These are phyloP conservation scores for Coemansia sp. DNA, from an alignment of 371 early-diverging fungal species.

Conservation along the genomic window DNA sequence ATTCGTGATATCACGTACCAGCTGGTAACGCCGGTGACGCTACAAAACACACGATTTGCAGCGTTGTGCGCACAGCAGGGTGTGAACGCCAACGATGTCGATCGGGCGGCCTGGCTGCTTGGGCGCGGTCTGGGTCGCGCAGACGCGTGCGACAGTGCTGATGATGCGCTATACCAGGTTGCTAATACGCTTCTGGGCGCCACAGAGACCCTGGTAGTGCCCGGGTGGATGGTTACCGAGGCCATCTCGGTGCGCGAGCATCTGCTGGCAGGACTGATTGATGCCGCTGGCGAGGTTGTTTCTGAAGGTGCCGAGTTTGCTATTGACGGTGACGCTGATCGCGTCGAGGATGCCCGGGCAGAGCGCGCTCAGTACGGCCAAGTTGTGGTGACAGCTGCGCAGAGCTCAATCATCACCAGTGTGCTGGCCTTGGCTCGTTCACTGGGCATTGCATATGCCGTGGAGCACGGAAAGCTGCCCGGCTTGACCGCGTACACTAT, in stretches of 20 bases:
- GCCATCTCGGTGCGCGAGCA: conserved; percentile 17
- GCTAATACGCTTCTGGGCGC: neutral
- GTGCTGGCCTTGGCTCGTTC: conserved; percentile 19
- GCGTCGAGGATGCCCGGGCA: neutral
- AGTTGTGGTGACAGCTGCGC: neutral
- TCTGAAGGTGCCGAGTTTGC: neutral
- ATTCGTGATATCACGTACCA: conserved; percentile 18
- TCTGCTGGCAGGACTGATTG: conserved; percentile 22
- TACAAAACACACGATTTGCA: conserved; percentile 2
- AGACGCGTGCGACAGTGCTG: neutral
- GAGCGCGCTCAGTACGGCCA: conserved; percentile 8
- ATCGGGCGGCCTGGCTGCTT: conserved; percentile 1
- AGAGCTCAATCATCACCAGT: neutral
- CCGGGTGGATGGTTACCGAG: conserved; percentile 18
- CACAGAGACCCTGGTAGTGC: neutral
- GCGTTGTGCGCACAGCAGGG: conserved; percentile 2
- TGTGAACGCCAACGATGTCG: neutral
- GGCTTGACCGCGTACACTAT: neutral
- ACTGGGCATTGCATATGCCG: conserved; percentile 18
- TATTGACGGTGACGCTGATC: neutral
- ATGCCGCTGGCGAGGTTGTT: neutral
- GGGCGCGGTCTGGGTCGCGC: conserved; percentile 12
- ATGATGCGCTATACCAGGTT: neutral
- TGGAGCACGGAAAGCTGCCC: neutral
- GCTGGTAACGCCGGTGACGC: conserved; percentile 13